Conservation (phyloP, 2,329 filamentous ascomycete genomes). For the Neopestalotiopsis clavispora region DNA sequence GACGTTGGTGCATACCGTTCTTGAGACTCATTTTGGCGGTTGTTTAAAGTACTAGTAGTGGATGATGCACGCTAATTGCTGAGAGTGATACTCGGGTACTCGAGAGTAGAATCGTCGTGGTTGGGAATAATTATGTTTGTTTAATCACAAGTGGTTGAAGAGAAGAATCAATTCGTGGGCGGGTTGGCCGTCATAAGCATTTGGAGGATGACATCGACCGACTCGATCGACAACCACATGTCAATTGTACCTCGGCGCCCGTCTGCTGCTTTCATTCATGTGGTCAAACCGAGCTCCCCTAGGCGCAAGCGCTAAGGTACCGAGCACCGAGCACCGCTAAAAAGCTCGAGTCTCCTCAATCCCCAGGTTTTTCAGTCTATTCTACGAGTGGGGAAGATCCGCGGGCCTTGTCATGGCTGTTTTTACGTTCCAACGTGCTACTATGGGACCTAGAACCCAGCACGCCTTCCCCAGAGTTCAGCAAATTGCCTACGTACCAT, state of each 20-base stretch:
- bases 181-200: background rate
- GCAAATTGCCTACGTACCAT: background rate
- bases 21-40: slow-evolving; percentile 70
- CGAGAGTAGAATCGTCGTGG: background rate
- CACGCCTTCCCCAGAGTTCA: background rate
- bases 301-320: background rate
- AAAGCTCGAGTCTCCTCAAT: background rate
- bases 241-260: slow-evolving; percentile 37
- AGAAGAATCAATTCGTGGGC: background rate
- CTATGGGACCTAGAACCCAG: background rate
- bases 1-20: slow-evolving; percentile 59
- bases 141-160: background rate
- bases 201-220: slow-evolving; percentile 16
- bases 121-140: background rate
- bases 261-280: slow-evolving; percentile 27
- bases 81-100: background rate
- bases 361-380: background rate
- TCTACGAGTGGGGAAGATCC: background rate
- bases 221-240: slow-evolving; percentile 29
- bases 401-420: background rate
- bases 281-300: slow-evolving; percentile 17
- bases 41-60: background rate
- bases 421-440: background rate
- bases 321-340: background rate
- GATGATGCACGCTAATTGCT: background rate